Conservation (phyloP, 1,139 yeast genomes). For the Suhomyces choctaworum region DNA sequence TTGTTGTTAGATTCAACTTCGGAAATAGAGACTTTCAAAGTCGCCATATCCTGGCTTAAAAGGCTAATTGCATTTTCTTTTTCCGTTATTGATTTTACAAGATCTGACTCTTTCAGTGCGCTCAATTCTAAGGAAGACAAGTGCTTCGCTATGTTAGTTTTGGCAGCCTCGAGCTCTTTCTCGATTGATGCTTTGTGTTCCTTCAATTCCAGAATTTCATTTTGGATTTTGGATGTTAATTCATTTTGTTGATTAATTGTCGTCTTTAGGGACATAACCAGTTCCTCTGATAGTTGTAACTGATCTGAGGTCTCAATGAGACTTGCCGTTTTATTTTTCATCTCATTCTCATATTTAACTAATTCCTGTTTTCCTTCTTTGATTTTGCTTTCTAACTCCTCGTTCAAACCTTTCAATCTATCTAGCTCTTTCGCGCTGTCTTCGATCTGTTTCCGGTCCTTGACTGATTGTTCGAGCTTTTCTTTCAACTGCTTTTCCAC, state of each 20-base stretch:
- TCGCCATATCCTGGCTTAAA: neutral
- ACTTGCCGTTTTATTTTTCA: neutral
- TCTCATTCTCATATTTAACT: neutral
- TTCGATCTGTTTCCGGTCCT: neutral
- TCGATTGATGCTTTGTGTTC: neutral
- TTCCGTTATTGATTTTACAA: neutral
- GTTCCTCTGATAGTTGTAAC: neutral
- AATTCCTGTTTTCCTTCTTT: neutral
- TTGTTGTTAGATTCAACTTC: slow-evolving; percentile 2
- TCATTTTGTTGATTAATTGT: too few species aligned
- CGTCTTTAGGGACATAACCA: neutral
- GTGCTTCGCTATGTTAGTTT: too few species aligned
- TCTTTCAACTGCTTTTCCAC: slow-evolving; percentile 8
- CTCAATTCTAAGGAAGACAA: too few species aligned
- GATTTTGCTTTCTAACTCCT: slow-evolving; percentile 7
- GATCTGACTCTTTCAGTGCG: neutral
- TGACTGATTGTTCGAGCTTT: slow-evolving; percentile 1
- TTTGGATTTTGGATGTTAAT: neutral
- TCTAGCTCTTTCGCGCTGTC: neutral
- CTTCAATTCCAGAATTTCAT: neutral
- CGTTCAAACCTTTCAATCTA: slow-evolving; percentile 1
- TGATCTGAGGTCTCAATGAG: neutral
- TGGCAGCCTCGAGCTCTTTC: neutral
- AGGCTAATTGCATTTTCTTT: neutral
- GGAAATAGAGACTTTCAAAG: neutral